Evolutionary conservation across 2,329 filamentous ascomycete species (phyloP).

Genomic region (Xylariaceae sp.): DNA sequence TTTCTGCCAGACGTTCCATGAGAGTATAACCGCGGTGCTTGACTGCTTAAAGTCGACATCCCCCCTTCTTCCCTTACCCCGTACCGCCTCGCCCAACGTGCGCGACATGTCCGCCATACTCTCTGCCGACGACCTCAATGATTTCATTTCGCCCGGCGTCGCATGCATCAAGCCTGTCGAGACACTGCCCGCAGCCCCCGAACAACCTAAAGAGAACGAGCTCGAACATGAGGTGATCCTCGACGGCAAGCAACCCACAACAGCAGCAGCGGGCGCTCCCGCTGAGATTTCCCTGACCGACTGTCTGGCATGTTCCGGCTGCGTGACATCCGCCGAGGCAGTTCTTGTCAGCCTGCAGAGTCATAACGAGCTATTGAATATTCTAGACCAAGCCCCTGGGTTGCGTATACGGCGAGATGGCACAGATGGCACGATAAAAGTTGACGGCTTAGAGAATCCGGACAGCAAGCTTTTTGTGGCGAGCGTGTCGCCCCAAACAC

Average conservation of each 20-base stretch:
- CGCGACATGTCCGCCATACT: conserved; percentile 91
- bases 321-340: conserved; percentile 95
- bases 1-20: conserved; percentile 10
- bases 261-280: conserved; percentile 60
- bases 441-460: conserved; percentile 61
- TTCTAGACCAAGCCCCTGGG: conserved; percentile 71
- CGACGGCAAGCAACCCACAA: conserved; percentile 70
- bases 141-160: conserved; percentile 97
- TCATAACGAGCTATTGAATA: conserved; percentile 85
- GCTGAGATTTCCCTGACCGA: conserved; percentile 96
- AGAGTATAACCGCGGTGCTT: conserved; percentile 14
- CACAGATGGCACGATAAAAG: conserved; percentile 42
- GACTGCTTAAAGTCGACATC: conserved; percentile 4
- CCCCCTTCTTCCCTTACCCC: not conserved
- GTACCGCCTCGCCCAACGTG: not conserved
- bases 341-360: conserved; percentile 95
- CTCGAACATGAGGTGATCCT: conserved; percentile 86
- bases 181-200: conserved; percentile 70
- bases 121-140: conserved; percentile 94
- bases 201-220: conserved; percentile 31
- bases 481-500: conserved; percentile 88
- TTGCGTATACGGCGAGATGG: conserved; percentile 44
- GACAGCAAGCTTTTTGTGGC: conserved; percentile 85
- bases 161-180: conserved; percentile 98
- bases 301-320: conserved; percentile 95